These are phyloP conservation scores for Exidia glandulosa DNA, from an alignment of 768 basidiomycete species.

Conservation along the genomic window DNA sequence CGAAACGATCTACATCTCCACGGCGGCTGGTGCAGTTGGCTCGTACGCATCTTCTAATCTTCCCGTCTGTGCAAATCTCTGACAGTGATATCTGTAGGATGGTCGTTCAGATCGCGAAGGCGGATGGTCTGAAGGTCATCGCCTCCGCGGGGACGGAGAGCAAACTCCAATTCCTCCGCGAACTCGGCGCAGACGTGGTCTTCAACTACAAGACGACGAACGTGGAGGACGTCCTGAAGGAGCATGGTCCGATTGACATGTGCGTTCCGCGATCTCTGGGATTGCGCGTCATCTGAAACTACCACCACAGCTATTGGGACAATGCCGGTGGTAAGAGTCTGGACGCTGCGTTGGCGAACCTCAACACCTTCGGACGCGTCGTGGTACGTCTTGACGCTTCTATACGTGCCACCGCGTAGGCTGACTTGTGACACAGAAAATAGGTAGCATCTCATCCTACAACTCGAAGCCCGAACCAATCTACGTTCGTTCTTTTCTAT, in stretches of 20 bases:
- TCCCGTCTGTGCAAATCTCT: neutral
- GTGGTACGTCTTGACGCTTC: slow-evolving; percentile 17
- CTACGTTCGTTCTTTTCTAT: slow-evolving; percentile 7
- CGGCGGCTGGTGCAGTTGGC: slow-evolving; percentile 46
- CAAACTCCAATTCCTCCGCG: slow-evolving; percentile 27
- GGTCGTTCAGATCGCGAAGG: slow-evolving; percentile 27
- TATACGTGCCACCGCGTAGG: neutral
- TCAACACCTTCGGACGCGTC: slow-evolving; percentile 36
- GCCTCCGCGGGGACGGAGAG: slow-evolving; percentile 29
- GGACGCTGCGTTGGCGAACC: slow-evolving; percentile 40
- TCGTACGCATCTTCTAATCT: slow-evolving; percentile 28
- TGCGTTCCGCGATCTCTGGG: slow-evolving; percentile 4
- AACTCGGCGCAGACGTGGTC: slow-evolving; percentile 25
- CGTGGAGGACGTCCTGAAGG: slow-evolving; percentile 19
- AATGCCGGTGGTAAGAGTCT: slow-evolving; percentile 51
- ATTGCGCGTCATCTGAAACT: neutral
- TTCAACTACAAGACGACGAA: slow-evolving; percentile 25
- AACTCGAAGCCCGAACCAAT: slow-evolving; percentile 14
- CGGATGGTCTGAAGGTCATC: slow-evolving; percentile 29
- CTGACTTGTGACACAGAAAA: neutral
- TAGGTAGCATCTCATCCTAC: slow-evolving; percentile 8
- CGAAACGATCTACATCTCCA: slow-evolving; percentile 38
- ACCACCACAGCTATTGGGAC: slow-evolving; percentile 36
- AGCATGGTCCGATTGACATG: slow-evolving; percentile 26
- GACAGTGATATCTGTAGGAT: neutral